Conservation (phyloP, 1,284 basidiomycete genomes). For the Leucoagaricus sp. region DNA sequence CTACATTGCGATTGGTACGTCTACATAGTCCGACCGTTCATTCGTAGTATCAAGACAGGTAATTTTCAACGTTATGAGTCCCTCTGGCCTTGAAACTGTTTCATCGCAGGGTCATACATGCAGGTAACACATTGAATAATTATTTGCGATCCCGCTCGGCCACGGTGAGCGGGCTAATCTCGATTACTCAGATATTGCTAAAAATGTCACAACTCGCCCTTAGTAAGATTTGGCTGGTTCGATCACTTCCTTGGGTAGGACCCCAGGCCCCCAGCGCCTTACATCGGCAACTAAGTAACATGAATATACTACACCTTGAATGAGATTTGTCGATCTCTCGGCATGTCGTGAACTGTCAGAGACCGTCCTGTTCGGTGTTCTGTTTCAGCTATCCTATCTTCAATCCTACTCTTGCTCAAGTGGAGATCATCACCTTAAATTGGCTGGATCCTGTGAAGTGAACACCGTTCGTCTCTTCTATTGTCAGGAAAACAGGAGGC, state of each 20-base stretch:
- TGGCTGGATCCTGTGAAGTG: neutral
- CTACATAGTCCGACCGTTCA: no score
- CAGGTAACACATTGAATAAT: neutral
- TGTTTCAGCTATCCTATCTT: slow-evolving; percentile 14
- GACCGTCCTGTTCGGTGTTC: slow-evolving; percentile 12
- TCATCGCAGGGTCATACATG: neutral
- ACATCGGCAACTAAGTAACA: slow-evolving; percentile 1
- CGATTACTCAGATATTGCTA: slow-evolving; percentile 4
- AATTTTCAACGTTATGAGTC: no score
- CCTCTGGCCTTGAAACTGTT: neutral
- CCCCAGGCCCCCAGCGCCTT: neutral
- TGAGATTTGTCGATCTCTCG: slow-evolving; percentile 16
- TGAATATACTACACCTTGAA: neutral
- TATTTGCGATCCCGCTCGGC: neutral
- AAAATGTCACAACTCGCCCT: neutral
- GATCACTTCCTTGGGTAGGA: neutral
- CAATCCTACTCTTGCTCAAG: slow-evolving; percentile 11
- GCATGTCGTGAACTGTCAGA: slow-evolving; percentile 16
- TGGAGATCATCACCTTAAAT: slow-evolving; percentile 11
- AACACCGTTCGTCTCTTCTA: neutral
- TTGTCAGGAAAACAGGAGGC: neutral
- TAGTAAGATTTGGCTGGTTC: neutral
- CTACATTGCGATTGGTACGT: no score
- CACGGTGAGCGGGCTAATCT: slow-evolving; percentile 2
- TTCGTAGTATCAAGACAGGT: no score